Evolutionary conservation across 2,329 filamentous ascomycete species (phyloP).

Genomic region (Dichotomopilus funicola): DNA sequence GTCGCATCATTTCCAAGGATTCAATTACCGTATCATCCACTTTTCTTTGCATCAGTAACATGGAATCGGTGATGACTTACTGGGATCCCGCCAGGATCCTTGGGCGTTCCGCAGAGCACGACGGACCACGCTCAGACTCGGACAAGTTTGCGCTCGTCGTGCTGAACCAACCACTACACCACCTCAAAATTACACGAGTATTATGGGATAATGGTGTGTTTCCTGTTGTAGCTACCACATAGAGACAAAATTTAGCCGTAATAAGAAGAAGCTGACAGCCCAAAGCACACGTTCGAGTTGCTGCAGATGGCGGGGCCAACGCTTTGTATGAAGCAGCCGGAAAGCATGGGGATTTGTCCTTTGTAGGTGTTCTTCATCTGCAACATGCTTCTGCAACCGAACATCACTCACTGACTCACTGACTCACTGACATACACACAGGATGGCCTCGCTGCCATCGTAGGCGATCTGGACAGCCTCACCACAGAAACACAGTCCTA

Average conservation of each 20-base stretch:
- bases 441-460: constrained; percentile 63
- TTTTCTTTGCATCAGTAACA: too few relatives aligned
- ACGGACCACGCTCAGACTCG: not conserved
- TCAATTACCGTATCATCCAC: too few relatives aligned
- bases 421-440: constrained; percentile 21
- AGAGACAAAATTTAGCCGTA: not conserved
- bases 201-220: constrained; percentile 44
- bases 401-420: not conserved
- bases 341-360: constrained; percentile 20
- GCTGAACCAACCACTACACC: constrained; percentile 45
- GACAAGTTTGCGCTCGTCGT: constrained; percentile 39
- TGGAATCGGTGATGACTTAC: not conserved
- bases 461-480: constrained; percentile 89
- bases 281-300: constrained; percentile 61
- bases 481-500: constrained; percentile 53
- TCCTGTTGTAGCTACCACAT: not conserved
- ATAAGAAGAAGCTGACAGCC: not conserved
- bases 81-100: constrained; percentile 18
- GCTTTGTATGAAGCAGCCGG: constrained; percentile 47
- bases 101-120: not conserved
- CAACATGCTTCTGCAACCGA: not conserved
- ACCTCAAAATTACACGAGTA: constrained; percentile 41
- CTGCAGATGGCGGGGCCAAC: constrained; percentile 89
- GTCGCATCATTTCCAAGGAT: too few relatives aligned
- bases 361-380: constrained; percentile 27